Conservation (phyloP, 805 yeast genomes). For the Scheffersomyces lignosus region DNA sequence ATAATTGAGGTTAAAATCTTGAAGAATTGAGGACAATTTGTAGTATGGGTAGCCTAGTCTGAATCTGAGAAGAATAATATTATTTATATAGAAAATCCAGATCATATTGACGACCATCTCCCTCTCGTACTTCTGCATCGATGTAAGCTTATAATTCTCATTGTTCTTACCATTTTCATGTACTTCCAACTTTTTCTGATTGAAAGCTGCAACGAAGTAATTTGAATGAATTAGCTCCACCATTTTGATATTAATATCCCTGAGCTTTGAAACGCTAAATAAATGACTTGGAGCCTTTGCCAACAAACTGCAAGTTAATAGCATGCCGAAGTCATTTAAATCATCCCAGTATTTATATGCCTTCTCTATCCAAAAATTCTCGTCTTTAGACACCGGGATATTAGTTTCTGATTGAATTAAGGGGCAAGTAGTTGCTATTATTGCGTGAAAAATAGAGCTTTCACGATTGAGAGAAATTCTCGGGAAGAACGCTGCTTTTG, state of each 20-base stretch:
- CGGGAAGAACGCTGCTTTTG: constrained; percentile 16
- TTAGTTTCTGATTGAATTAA: constrained; percentile 4
- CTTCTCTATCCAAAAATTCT: constrained; percentile 21
- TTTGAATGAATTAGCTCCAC: constrained; percentile 19
- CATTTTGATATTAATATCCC: constrained; percentile 16
- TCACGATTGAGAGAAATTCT: constrained; percentile 20
- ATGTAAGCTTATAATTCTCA: constrained; percentile 2
- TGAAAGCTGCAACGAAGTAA: constrained; percentile 16
- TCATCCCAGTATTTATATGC: constrained; percentile 23
- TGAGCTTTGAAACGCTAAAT: constrained; percentile 9
- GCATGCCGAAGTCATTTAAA: constrained; percentile 26
- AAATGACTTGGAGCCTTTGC: constrained; percentile 12
- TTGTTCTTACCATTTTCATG: neutral
- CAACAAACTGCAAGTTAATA: constrained; percentile 20
- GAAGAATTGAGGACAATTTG: constrained; percentile 7
- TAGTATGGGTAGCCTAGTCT: constrained; percentile 20
- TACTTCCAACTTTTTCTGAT: constrained; percentile 2
- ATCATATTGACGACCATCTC: constrained; percentile 21
- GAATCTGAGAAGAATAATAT: constrained; percentile 14
- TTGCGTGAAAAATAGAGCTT: constrained; percentile 24
- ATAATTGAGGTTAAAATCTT: constrained; percentile 9
- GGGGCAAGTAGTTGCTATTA: constrained; percentile 22
- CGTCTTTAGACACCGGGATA: constrained; percentile 7
- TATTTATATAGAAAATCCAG: constrained; percentile 23
- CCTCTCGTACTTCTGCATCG: constrained; percentile 22